phyloP scores from a whole-genome alignment of 2,329 filamentous ascomycete genomes.

The Chrysoporthe puriensis region DNA sequence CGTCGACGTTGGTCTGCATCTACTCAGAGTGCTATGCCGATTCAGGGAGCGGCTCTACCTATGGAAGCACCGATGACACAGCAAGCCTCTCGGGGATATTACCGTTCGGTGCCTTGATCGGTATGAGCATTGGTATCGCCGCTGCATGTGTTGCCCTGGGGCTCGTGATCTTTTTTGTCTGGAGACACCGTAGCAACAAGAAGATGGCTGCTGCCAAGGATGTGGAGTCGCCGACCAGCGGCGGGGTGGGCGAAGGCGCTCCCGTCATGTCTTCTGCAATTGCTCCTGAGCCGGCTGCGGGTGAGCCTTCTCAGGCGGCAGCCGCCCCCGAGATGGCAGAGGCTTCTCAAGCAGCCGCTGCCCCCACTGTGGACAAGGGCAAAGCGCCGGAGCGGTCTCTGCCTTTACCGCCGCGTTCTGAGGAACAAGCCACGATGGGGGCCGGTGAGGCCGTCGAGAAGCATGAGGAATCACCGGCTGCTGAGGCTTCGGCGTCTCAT shows the following conservation, averaged over 20 bases:
- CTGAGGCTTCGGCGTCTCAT: not conserved
- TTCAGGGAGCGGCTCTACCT: not conserved
- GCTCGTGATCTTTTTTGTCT: constrained; percentile 17
- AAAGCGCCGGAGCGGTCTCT: constrained; percentile 16
- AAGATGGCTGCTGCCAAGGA: constrained; percentile 8
- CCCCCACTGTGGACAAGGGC: not conserved
- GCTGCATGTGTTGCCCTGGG: constrained; percentile 16
- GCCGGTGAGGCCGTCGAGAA: not conserved
- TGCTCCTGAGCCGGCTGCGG: not conserved
- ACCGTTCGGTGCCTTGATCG: constrained; percentile 23
- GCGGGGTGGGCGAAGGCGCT: constrained; percentile 6
- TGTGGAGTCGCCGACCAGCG: constrained; percentile 3
- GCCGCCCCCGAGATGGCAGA: not conserved
- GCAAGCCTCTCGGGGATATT: not conserved
- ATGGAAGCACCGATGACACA: not conserved
- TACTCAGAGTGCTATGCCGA: constrained; percentile 14
- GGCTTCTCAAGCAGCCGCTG: constrained; percentile 1
- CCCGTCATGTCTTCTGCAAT: not conserved
- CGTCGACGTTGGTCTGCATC: constrained; percentile 32
- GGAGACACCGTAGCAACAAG: constrained; percentile 23
- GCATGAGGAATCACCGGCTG: not conserved
- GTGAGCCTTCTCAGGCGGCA: not conserved
- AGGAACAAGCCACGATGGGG: not conserved
- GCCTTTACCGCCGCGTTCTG: constrained; percentile 3
- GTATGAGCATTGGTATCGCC: constrained; percentile 21